Evolutionary conservation across 75 land plant genomes (phyloP), one percentile per base, ranked within the genome.

Genomic region (Ceratopteris richardii): DNA sequence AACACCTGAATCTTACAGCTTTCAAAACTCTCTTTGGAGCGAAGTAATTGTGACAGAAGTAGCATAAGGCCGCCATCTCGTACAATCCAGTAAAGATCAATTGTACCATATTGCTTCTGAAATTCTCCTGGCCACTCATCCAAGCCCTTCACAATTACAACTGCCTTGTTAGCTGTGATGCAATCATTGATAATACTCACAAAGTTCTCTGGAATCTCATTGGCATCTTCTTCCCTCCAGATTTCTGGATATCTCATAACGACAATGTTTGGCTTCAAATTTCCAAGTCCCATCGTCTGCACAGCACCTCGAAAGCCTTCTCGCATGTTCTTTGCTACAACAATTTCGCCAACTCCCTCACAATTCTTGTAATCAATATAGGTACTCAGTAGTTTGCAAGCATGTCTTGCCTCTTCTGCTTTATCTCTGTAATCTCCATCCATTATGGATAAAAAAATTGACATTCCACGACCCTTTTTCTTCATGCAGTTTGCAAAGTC

Each of bases 191-290:
- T 95, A 30, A 95, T 95, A 47, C 88, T 79, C 23, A 95, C 97
- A 78, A 90, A 95, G 24, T 78, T 80, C 40, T 78, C 76, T 18
- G 96, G 83, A 24, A 95, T 81, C 54, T 76, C 76, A 48, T 57
- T 84, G 28, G 80, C 72, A 70, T 80, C 83, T 54, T 86, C 97
- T 25, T 94, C 82, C 48, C 99, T 86, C 99, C 99, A 95, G 20
- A 95, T 87, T 67, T 95, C 99, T 27, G 99, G 99, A 61, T 95
- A 95, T n/a, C 99, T 77, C 99, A 95, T 95, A 29, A 96, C 97
- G 25, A 95, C 84, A 46, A 95, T 95, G 62, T 95, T 95, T 18
- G 99, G 99, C 71, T 95, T 95, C 24, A 95, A 76, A 63, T 95
- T 95, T 31, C 86, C 99, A 29, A 95, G 86, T 19, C 99, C 99